Evolutionary conservation across 2,329 filamentous ascomycete species (phyloP).

Genomic region (Colletotrichum kahawae): DNA sequence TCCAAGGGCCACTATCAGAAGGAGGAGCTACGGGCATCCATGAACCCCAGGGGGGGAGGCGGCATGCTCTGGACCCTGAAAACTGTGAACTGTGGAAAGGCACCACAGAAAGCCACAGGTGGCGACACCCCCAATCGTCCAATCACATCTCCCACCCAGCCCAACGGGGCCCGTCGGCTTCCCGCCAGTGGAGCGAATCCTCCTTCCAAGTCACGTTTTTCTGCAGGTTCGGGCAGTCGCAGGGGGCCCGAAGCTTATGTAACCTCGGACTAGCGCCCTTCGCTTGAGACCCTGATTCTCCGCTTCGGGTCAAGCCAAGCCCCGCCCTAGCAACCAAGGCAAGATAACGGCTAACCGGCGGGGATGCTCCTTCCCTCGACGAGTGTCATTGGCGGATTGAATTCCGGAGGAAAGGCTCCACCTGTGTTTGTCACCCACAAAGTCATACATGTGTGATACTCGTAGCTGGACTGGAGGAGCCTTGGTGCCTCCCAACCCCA

Average conservation of each 20-base stretch:
- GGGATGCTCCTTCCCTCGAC: background rate
- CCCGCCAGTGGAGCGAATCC: background rate
- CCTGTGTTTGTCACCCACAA: background rate
- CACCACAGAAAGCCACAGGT: background rate
- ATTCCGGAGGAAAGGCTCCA: background rate
- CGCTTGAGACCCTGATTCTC: background rate
- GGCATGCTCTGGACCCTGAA: conserved; percentile 9
- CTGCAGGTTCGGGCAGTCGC: background rate
- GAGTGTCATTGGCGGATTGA: background rate
- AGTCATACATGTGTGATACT: background rate
- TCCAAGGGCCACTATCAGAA: background rate
- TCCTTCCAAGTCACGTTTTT: background rate
- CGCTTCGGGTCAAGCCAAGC: background rate
- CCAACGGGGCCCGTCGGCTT: background rate
- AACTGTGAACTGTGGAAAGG: background rate
- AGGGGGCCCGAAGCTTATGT: background rate
- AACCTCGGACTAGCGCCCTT: background rate
- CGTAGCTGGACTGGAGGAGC: background rate
- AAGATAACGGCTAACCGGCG: background rate
- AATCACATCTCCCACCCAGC: background rate
- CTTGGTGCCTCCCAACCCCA: background rate
- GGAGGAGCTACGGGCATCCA: background rate
- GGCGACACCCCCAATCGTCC: background rate
- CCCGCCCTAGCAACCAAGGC: background rate
- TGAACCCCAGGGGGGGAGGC: background rate